These are phyloP conservation scores for Alectoria sarmentosa DNA, from an alignment of 495 filamentous ascomycete genomes.

Conservation along the genomic window DNA sequence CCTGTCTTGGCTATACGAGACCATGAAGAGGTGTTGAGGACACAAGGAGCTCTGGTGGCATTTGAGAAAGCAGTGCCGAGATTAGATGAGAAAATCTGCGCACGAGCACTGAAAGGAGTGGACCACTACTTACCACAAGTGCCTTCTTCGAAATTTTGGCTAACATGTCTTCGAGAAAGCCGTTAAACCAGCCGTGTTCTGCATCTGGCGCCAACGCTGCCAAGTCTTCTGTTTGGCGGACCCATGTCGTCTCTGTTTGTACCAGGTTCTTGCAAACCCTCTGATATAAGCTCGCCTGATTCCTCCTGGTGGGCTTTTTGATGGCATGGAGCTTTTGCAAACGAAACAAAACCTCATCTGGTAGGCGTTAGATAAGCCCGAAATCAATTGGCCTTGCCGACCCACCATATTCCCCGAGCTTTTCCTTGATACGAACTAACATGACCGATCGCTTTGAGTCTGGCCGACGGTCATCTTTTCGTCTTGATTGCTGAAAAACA, in stretches of 20 bases:
- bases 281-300: constrained; percentile 11
- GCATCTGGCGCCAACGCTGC: constrained; percentile 13
- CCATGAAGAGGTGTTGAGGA: background rate
- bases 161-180: constrained; percentile 8
- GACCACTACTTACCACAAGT: constrained; percentile 7
- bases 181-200: constrained; percentile 20
- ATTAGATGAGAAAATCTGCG: background rate
- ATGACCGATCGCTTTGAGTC: constrained; percentile 49
- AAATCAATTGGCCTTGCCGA: background rate
- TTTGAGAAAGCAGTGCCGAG: too few relatives aligned
- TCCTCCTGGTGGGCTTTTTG: constrained; percentile 9
- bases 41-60: background rate
- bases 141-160: background rate
- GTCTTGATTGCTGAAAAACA: constrained; percentile 36
- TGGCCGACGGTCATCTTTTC: constrained; percentile 44
- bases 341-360: constrained; percentile 8
- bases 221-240: constrained; percentile 14
- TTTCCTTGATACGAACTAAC: constrained; percentile 41
- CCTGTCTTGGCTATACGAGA: too few relatives aligned
- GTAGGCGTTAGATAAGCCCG: background rate
- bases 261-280: background rate
- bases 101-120: too few relatives aligned
- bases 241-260: constrained; percentile 7
- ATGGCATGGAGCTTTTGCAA: constrained; percentile 15
- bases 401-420: constrained; percentile 62